phyloP scores from a whole-genome alignment of 1,284 basidiomycete genomes.

The Boletellus dicymbophilus region DNA sequence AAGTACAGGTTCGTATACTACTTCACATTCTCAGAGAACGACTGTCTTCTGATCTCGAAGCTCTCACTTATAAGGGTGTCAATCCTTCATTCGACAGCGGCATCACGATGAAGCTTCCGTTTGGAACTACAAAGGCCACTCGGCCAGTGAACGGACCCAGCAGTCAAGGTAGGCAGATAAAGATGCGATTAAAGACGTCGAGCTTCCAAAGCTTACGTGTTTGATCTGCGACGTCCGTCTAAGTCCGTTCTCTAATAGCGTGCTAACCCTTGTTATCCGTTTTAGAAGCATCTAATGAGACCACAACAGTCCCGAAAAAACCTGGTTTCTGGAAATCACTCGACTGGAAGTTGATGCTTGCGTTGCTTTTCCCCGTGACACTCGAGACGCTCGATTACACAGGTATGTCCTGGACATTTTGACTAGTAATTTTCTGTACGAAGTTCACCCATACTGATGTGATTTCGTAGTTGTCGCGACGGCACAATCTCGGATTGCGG shows the following conservation, averaged over 20 bases:
- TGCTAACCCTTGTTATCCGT: not conserved
- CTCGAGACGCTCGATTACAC: slow-evolving; percentile 43
- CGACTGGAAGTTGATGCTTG: slow-evolving; percentile 31
- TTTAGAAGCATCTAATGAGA: not conserved
- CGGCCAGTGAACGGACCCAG: not conserved
- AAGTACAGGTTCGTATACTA: not conserved
- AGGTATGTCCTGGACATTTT: slow-evolving; percentile 24
- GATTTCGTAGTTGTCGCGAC: slow-evolving; percentile 48
- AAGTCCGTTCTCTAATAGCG: not conserved
- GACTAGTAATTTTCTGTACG: no score
- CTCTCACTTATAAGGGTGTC: not conserved
- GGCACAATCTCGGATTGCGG: slow-evolving; percentile 52
- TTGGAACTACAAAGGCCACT: slow-evolving; percentile 2
- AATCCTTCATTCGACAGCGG: not conserved
- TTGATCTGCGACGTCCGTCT: not conserved
- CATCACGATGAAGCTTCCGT: slow-evolving; percentile 14
- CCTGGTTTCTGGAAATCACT: slow-evolving; percentile 27
- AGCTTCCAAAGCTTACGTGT: not conserved
- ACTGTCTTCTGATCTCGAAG: not conserved
- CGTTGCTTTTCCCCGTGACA: slow-evolving; percentile 30
- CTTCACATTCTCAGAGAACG: not conserved
- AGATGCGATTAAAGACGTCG: not conserved
- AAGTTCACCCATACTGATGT: not conserved
- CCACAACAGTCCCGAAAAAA: not conserved
- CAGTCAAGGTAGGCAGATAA: slow-evolving; percentile 14